Conservation (phyloP, 225 moss, liverwort and hornwort species). For the Bryoerythrophyllum caledonicum region DNA sequence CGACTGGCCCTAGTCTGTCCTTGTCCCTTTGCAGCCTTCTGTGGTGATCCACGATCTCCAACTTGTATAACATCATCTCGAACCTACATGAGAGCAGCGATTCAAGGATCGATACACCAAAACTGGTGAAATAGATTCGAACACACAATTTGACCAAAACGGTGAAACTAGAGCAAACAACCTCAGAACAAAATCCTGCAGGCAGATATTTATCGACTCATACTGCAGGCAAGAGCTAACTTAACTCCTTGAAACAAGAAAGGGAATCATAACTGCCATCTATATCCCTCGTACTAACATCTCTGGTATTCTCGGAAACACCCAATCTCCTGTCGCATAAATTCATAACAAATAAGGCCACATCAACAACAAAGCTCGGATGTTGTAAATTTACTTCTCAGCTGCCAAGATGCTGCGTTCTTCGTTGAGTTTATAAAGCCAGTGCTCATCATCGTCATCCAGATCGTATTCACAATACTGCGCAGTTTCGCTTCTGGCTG, state of each 20-base stretch:
- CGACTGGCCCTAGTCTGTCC: constrained; percentile 38
- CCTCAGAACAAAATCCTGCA: not conserved
- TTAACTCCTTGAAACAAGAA: not conserved
- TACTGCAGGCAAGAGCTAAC: not conserved
- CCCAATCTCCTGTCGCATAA: not conserved
- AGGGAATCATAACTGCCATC: not conserved
- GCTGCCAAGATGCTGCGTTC: constrained; percentile 60
- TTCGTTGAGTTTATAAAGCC: constrained; percentile 67
- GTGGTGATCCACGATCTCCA: constrained; percentile 73
- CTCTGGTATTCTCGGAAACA: not conserved
- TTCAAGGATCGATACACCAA: not conserved
- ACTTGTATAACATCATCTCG: constrained; percentile 78
- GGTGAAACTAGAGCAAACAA: not conserved
- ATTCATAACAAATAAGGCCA: not conserved
- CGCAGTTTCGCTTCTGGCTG: constrained; percentile 71
- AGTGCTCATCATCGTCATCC: constrained; percentile 81
- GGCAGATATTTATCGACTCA: not conserved
- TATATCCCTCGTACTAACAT: not conserved
- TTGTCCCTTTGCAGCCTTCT: constrained; percentile 61
- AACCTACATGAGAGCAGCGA: constrained; percentile 55
- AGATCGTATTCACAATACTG: constrained; percentile 83
- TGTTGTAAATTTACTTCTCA: constrained; percentile 48
- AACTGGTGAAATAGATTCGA: not conserved
- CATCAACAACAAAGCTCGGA: not conserved
- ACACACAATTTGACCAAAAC: not conserved